phyloP scores from a whole-genome alignment of 345 rosid species.

The Gossypium mustelinum region DNA sequence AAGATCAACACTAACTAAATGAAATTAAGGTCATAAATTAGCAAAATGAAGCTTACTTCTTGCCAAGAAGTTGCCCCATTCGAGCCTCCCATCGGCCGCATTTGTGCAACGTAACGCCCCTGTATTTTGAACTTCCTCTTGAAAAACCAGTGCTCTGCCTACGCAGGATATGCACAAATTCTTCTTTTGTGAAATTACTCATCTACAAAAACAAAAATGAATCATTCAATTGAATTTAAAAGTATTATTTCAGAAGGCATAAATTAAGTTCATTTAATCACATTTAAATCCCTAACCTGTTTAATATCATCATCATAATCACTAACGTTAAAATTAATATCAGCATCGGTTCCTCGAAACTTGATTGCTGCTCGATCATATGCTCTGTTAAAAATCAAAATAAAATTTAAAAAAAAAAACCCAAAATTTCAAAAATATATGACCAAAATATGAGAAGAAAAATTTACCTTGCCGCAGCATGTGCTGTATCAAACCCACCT shows the following conservation, averaged over 20 bases:
- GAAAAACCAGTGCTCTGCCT: constrained; percentile 75
- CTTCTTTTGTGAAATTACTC: constrained; percentile 61
- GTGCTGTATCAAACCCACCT: constrained; percentile 96
- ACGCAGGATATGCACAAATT: constrained; percentile 64
- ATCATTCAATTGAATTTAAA: not conserved
- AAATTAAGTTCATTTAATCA: not conserved
- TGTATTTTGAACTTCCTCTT: constrained; percentile 65
- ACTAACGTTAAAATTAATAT: constrained; percentile 57
- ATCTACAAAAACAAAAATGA: constrained; percentile 33
- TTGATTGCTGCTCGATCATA: constrained; percentile 90
- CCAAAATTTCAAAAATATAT: not conserved
- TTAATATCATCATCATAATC: constrained; percentile 70
- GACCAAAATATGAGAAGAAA: not conserved
- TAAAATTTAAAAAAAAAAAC: no score
- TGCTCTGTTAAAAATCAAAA: constrained; percentile 40
- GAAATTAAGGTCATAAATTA: not conserved
- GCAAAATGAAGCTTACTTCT: constrained; percentile 44
- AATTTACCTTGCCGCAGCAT: constrained; percentile 75
- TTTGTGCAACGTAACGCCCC: constrained; percentile 76
- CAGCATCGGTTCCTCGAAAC: constrained; percentile 77
- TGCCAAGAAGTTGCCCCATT: constrained; percentile 77
- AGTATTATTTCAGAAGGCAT: not conserved
- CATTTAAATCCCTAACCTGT: constrained; percentile 35
- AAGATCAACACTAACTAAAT: not conserved
- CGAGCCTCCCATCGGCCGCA: constrained; percentile 83